Evolutionary conservation across 2,329 filamentous ascomycete species (phyloP).

Genomic region (Aspergillus sp.): DNA sequence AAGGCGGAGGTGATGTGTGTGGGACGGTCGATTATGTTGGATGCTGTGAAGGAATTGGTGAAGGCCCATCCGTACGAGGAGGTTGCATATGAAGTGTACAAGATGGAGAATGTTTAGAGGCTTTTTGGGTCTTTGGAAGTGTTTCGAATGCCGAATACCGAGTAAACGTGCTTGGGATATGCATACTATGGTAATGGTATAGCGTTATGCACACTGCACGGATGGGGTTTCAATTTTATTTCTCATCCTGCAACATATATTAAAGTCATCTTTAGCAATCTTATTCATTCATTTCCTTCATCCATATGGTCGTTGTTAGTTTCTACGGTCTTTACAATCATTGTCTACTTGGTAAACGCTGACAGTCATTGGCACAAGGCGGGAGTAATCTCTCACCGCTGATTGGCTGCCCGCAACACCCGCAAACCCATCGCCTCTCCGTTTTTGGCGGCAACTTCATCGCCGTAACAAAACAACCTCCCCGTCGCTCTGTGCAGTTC

Average conservation of each 20-base stretch:
- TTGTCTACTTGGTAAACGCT: too few species aligned
- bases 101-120: slow-evolving; percentile 32
- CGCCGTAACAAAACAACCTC: background rate
- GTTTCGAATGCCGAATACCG: too few species aligned
- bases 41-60: slow-evolving; percentile 34
- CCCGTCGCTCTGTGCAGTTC: slow-evolving; percentile 5
- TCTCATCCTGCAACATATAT: background rate
- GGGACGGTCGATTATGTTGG: slow-evolving; percentile 29
- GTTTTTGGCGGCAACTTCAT: slow-evolving; percentile 15
- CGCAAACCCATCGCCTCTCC: slow-evolving; percentile 25
- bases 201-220: too few species aligned
- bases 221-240: background rate
- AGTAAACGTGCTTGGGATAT: too few species aligned
- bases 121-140: too few species aligned
- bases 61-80: slow-evolving; percentile 41
- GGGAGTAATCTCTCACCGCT: slow-evolving; percentile 28
- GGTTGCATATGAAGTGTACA: slow-evolving; percentile 38
- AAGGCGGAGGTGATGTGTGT: slow-evolving; percentile 38
- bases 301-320: too few species aligned
- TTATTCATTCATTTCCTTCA: too few species aligned
- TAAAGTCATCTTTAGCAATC: too few species aligned
- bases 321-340: too few species aligned
- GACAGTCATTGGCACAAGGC: slow-evolving; percentile 8
- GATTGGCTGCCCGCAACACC: slow-evolving; percentile 26
- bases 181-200: too few species aligned